A percentile compares a stretch with the other conserved stretches of the same genome.
phyloP scores from a whole-genome alignment of 805 yeast species.

The Middelhovenomyces tepae region DNA sequence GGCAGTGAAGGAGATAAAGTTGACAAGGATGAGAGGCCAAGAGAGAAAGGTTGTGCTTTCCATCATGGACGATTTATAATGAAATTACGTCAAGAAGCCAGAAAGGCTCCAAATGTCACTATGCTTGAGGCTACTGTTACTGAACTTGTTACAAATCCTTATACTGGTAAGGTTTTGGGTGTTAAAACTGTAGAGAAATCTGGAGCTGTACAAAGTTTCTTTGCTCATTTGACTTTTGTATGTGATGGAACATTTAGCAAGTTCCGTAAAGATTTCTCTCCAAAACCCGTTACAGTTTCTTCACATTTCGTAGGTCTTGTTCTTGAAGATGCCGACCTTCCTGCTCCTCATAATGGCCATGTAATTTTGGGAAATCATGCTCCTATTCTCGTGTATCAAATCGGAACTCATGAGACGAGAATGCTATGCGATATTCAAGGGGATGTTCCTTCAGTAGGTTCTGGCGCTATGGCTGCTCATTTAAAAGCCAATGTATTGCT shows the following conservation, averaged over 20 bases:
- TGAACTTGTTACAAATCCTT: conserved; percentile 46
- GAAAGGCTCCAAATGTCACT: conserved; percentile 63
- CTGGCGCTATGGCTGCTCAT: conserved; percentile 52
- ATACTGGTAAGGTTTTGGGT: conserved; percentile 56
- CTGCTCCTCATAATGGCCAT: conserved; percentile 74
- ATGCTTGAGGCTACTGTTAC: conserved; percentile 79
- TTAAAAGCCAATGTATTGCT: conserved; percentile 54
- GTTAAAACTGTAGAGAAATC: conserved; percentile 36
- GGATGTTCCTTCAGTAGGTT: conserved; percentile 51
- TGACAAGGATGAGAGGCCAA: conserved; percentile 9
- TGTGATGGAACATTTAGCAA: conserved; percentile 95
- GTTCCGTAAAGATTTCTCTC: conserved; percentile 66
- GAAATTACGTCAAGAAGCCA: conserved; percentile 66
- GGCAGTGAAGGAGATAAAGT: conserved; percentile 5
- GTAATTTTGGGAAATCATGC: conserved; percentile 80
- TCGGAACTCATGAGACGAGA: conserved; percentile 73
- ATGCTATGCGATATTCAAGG: conserved; percentile 75
- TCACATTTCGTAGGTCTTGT: conserved; percentile 85
- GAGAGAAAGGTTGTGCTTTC: conserved; percentile 65
- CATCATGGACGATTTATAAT: conserved; percentile 85
- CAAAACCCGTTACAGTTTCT: conserved; percentile 58
- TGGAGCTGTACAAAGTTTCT: conserved; percentile 36
- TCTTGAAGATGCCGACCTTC: conserved; percentile 64
- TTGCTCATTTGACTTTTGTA: conserved; percentile 59
- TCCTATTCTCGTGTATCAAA: conserved; percentile 84